Base-by-base conservation (phyloP, 129 eudicot species). In the Chrysanthemum makinoi region DNA sequence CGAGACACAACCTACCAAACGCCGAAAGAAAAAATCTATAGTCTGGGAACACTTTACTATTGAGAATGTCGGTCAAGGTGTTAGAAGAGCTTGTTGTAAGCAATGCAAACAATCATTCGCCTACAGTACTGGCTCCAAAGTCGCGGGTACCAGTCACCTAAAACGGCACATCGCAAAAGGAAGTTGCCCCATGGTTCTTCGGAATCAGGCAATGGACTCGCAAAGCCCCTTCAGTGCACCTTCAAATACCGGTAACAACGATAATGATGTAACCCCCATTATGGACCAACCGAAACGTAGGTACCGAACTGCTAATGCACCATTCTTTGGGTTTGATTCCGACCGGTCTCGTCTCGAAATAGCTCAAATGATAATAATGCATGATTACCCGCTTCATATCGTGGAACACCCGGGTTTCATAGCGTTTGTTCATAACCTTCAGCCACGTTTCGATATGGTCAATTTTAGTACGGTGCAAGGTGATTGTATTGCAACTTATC, bases 21-120 rank as follows among this genome's bases (percentile, higher is more conserved):
- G 93, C 3, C 72, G 97, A 65, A 91, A 91, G 72, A 91, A 88
- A 89, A 88, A 86, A 75, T 91, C 97, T 3, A 77, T 84, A 11
- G 97, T 88, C 2, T 91, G 97, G 97, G 97, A 91, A 57, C 97
- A 91, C 75, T 91, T 91, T 81, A 88, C 96, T 1, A 91, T 91
- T 16, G 97, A 91, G 74, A 74, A 72, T 7, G 85, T 83, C 18
- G 84, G 89, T 51, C 68, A 70, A 28, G 96, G 91, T 0, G 71
- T 80, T 19, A 72, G 97, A 68, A 81, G 97, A 70, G 97, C 97
- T 2, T 82, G 76, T 65, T 91, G 97, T 68, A 91, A 91, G 52
- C 86, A 80, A 55, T 91, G 97, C 83, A 88, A 86, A 28, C 93
- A 91, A 79, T 88, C 96, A n/a, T 91, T 88, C 68, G 96, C 97